Evolutionary conservation across 2,329 filamentous ascomycete species (phyloP), one percentile per base, ranked within the genome.

Genomic region (Dothideomycetes sp.): DNA sequence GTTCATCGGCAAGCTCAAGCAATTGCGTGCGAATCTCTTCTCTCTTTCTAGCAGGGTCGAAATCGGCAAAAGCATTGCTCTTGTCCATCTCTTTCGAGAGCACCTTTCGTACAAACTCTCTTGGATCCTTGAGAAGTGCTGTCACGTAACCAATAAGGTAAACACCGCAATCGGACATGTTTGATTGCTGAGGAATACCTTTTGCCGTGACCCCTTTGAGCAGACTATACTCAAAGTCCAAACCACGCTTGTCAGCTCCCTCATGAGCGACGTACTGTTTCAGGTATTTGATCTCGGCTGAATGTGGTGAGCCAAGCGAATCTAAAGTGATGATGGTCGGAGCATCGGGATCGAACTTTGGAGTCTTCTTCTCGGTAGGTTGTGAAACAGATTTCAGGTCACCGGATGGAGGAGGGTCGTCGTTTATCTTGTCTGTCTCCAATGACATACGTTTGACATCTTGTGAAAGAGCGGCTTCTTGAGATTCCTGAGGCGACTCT

Each of bases 91-190:
- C 71, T 28, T 71, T 74, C 18, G 68, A 71, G 4, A 94, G 64
- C 13, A 94, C 64, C 45, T 74, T 79, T 15, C 64, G 64, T 12
- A 84, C 69, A 49, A 93, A 91, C 0, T 56, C 59, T 47, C 84
- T 76, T 0, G 89, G 89, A 45, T 85, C 65, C 38, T 76, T 70
- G 12, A 93, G 71, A 48, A 98, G 94, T 48, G 83, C 78, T 49
- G 86, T 75, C 39, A 94, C 70, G 53, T 96, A 98, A 2, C 80
- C 82, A 4, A 95, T 66, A 3, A 96, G 66, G 51, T 83, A 98
- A 0, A 95, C 66, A 7, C 91, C 91, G 53, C 91, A 98, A 57
- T 98, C 91, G 46, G 76, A 88, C 51, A 73, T 83, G 55, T 98
- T 96, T 34, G 76, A 64, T 59, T 98, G 91, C 46, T 74, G 64